A percentile compares a stretch with the other conserved stretches of the same genome.
These are phyloP conservation scores for Ceratocystis cacaofunesta DNA, from an alignment of 2,329 filamentous ascomycete species.

Conservation along the genomic window DNA sequence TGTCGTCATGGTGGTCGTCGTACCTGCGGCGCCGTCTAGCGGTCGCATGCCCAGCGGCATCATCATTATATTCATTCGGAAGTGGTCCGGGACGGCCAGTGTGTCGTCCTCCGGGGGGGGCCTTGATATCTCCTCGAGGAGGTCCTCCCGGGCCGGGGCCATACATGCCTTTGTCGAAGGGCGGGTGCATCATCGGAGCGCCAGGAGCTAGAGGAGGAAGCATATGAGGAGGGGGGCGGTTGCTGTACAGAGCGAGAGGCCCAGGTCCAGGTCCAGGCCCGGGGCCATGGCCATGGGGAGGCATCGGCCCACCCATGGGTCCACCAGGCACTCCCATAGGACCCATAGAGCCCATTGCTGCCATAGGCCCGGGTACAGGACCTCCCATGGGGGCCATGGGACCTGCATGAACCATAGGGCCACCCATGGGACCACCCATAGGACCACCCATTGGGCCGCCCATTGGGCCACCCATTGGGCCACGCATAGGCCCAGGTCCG, in stretches of 20 bases:
- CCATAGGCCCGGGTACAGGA: slow-evolving; percentile 4
- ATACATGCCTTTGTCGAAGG: slow-evolving; percentile 13
- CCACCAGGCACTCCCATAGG: slow-evolving; percentile 8
- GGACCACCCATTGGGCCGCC: neutral
- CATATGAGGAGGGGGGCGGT: slow-evolving; percentile 7
- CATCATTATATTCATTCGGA: slow-evolving; percentile 15
- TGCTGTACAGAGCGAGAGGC: slow-evolving; percentile 11
- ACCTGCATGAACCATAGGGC: neutral
- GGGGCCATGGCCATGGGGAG: slow-evolving; percentile 1
- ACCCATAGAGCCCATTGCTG: slow-evolving; percentile 8
- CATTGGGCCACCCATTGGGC: neutral
- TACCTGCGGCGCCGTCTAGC: slow-evolving; percentile 17
- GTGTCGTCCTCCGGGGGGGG: slow-evolving; percentile 9
- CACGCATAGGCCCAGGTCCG: neutral
- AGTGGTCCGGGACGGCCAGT: slow-evolving; percentile 7
- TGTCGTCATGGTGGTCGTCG: slow-evolving; percentile 13
- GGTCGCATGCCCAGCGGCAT: slow-evolving; percentile 16
- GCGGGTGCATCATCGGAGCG: slow-evolving; percentile 9
- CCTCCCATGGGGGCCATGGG: slow-evolving; percentile 1
- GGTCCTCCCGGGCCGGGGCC: slow-evolving; percentile 13
- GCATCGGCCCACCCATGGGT: slow-evolving; percentile 12
- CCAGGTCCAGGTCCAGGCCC: neutral
- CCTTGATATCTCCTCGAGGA: slow-evolving; percentile 13
- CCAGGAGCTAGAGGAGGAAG: slow-evolving; percentile 9
- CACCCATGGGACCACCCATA: neutral